Evolutionary conservation across 306 rosid species (phyloP), one percentile per base, ranked within the genome.

Genomic region (Cicer chorassanicum): DNA sequence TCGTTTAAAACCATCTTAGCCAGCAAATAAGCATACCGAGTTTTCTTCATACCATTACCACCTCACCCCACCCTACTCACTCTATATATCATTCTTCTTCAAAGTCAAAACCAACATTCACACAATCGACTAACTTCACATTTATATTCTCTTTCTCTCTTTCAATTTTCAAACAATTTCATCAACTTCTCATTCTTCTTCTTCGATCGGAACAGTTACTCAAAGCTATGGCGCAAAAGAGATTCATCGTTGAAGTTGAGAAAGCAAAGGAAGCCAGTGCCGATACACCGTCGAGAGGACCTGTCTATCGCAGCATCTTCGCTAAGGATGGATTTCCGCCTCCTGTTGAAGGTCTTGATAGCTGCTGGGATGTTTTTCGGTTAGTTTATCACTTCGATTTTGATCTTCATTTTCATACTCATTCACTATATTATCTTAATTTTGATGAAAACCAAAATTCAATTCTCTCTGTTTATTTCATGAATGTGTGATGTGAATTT

Each of bases 331-430:
- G 97, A 8, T 91, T 88, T 49, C 97, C 98, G 8, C 24, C 90
- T 46, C 89, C 95, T 13, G 60, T 86, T 57, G 45, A 48, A 1
- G 96, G 96, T 55, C 80, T 94, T 78, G 82, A 90, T n/a, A 41
- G 81, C 68, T 94, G 98, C 87, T 94, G 98, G 98, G 98, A 94
- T 62, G 85, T 94, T 50, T 94, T 94, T 65, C 87, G 96, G 98
- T 93, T 59, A 65, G 78, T 39, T 2, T 42, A 0, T 53, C 2
- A 7, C 57, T 53, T 53, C 65, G 19, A 64, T 29, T 75, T 40
- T 51, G 0, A 24, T 34, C 9, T n/a, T 53, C 0, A 1, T 12
- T 66, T 15, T 2, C 1, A 29, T 29, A 29, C 3, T 29, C 34
- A 0, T 29, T 29, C 4, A 29, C 36, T 29, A 29, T 29, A 29